A percentile compares a stretch with the other conserved stretches of the same genome.
These are phyloP conservation scores for Saitozyma podzolica DNA, from an alignment of 768 basidiomycete species.

Conservation along the genomic window DNA sequence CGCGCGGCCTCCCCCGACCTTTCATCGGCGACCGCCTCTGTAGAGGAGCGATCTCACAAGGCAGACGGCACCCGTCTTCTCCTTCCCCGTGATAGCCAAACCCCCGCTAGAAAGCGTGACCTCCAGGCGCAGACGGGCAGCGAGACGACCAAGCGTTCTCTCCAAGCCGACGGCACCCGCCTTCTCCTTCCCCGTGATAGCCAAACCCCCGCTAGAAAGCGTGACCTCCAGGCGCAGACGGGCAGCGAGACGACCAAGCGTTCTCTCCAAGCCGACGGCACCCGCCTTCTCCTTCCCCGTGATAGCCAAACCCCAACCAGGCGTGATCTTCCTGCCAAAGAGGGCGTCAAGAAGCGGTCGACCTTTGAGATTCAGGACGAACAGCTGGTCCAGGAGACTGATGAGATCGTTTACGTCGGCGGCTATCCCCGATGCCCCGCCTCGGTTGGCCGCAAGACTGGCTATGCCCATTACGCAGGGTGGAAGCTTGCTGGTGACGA, in stretches of 20 bases:
- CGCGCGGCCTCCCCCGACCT: not conserved
- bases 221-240: too few relatives aligned
- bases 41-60: not conserved
- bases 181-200: not conserved
- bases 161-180: not conserved
- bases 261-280: too few relatives aligned
- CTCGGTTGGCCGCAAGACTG: slow-evolving; percentile 11
- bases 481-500: slow-evolving; percentile 37
- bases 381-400: not conserved
- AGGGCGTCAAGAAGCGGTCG: too few relatives aligned
- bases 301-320: not conserved
- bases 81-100: not conserved
- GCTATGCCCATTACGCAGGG: slow-evolving; percentile 35
- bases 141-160: too few relatives aligned
- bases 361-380: not conserved
- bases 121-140: too few relatives aligned
- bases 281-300: not conserved
- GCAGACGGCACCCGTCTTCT: not conserved
- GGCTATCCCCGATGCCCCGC: slow-evolving; percentile 19
- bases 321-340: too few relatives aligned
- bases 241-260: too few relatives aligned
- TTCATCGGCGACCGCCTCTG: too few relatives aligned
- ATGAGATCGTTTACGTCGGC: not conserved
- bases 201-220: not conserved
- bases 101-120: not conserved